Conservation (phyloP, 139 green algal genomes). For the Tetraselmis chui region DNA sequence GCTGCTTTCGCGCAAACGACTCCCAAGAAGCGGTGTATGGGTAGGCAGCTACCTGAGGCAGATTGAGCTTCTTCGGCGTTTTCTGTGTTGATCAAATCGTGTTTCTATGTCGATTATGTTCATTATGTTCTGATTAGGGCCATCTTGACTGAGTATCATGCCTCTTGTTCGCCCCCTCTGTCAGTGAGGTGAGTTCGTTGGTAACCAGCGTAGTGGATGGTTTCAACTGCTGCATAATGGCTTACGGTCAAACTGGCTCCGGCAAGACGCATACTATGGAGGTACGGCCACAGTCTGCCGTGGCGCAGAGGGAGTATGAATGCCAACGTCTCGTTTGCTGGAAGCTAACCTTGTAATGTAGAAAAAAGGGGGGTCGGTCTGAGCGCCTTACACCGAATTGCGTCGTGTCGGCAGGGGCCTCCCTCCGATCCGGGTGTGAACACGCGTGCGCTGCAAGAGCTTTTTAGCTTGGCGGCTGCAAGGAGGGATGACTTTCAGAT, state of each 20-base stretch:
- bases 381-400: too few relatives aligned
- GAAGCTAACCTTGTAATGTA: neutral
- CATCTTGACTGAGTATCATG: too few relatives aligned
- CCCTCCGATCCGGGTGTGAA: slow-evolving; percentile 63
- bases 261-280: slow-evolving; percentile 74
- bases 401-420: neutral
- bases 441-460: slow-evolving; percentile 65
- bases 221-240: slow-evolving; percentile 75
- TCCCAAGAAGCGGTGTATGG: slow-evolving; percentile 32
- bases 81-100: too few relatives aligned
- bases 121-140: too few relatives aligned
- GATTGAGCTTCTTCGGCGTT: too few relatives aligned
- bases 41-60: too few relatives aligned
- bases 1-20: slow-evolving; percentile 42
- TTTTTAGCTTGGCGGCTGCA: slow-evolving; percentile 43
- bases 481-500: slow-evolving; percentile 7
- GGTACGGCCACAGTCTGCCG: slow-evolving; percentile 4
- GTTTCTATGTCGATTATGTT: too few relatives aligned
- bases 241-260: slow-evolving; percentile 64
- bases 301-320: too few relatives aligned
- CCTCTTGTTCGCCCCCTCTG: too few relatives aligned
- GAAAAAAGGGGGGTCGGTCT: neutral
- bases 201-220: slow-evolving; percentile 54
- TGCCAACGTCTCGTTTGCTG: neutral
- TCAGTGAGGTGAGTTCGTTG: slow-evolving; percentile 38